These are phyloP conservation scores for Entophlyctis helioformis DNA, from an alignment of 192 early-diverging fungal species.

Conservation along the genomic window DNA sequence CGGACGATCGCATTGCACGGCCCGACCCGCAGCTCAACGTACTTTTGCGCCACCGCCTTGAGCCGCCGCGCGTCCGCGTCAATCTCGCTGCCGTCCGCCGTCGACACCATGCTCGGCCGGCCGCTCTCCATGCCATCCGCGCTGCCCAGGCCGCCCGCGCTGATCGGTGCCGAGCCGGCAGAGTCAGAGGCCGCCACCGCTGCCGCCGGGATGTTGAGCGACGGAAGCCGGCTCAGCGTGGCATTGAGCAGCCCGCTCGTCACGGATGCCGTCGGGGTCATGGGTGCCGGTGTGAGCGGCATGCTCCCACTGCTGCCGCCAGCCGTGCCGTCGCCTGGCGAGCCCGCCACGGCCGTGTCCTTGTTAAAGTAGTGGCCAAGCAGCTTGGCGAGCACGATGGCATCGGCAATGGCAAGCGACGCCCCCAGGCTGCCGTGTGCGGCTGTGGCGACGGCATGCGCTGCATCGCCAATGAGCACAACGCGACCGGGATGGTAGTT, in stretches of 20 bases:
- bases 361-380: slow-evolving; percentile 5
- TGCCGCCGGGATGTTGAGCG: no score
- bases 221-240: no score
- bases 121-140: no score
- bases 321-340: no score
- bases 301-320: no score
- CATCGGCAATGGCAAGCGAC: slow-evolving; percentile 30
- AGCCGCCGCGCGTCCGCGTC: no score
- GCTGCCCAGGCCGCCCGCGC: no score
- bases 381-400: slow-evolving; percentile 29
- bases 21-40: background rate
- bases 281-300: background rate
- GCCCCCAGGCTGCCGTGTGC: slow-evolving; percentile 32
- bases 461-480: slow-evolving; percentile 38
- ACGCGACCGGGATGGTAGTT: slow-evolving; percentile 40
- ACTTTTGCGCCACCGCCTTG: background rate
- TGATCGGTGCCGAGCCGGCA: no score
- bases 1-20: background rate
- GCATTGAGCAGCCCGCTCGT: no score
- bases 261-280: background rate
- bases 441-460: slow-evolving; percentile 32
- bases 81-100: no score
- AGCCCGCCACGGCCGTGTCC: background rate
- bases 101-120: no score
- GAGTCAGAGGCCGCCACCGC: no score